These are phyloP conservation scores for Penicillium alfredii DNA, from an alignment of 495 filamentous ascomycete species.

Conservation along the genomic window DNA sequence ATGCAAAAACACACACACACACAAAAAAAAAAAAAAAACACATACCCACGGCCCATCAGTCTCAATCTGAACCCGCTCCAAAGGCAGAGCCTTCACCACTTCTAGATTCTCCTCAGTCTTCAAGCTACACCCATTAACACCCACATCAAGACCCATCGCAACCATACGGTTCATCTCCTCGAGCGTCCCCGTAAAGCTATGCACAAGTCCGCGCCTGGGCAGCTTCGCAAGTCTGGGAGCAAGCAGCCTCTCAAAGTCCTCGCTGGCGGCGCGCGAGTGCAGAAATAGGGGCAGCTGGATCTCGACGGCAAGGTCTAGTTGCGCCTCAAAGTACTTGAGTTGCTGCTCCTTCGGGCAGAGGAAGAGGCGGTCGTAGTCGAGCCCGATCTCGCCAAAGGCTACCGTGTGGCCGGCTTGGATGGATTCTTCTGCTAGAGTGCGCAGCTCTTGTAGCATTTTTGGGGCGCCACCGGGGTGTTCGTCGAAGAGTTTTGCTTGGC, in stretches of 20 bases:
- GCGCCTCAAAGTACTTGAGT: slow-evolving; percentile 74
- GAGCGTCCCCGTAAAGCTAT: slow-evolving; percentile 81
- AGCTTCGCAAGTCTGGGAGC: slow-evolving; percentile 46
- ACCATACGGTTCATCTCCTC: slow-evolving; percentile 76
- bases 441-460: slow-evolving; percentile 56
- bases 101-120: slow-evolving; percentile 85
- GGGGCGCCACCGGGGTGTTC: slow-evolving; percentile 49
- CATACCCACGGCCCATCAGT: slow-evolving; percentile 86
- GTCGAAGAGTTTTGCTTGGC: slow-evolving; percentile 64
- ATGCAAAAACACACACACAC: not conserved
- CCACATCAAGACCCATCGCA: slow-evolving; percentile 71
- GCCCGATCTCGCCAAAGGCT: slow-evolving; percentile 91
- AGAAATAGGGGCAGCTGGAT: slow-evolving; percentile 83
- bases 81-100: slow-evolving; percentile 68
- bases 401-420: slow-evolving; percentile 50
- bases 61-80: slow-evolving; percentile 77
- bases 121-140: slow-evolving; percentile 86
- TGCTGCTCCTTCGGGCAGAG: slow-evolving; percentile 71
- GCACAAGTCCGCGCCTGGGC: slow-evolving; percentile 72
- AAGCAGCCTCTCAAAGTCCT: slow-evolving; percentile 70
- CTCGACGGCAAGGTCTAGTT: slow-evolving; percentile 70
- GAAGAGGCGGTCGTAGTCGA: slow-evolving; percentile 90
- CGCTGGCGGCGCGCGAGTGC: slow-evolving; percentile 77
- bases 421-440: slow-evolving; percentile 45
- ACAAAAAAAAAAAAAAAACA: not conserved